Evolutionary conservation across 2,329 filamentous ascomycete species (phyloP).

Genomic region (Myriosclerotinia curreyana): DNA sequence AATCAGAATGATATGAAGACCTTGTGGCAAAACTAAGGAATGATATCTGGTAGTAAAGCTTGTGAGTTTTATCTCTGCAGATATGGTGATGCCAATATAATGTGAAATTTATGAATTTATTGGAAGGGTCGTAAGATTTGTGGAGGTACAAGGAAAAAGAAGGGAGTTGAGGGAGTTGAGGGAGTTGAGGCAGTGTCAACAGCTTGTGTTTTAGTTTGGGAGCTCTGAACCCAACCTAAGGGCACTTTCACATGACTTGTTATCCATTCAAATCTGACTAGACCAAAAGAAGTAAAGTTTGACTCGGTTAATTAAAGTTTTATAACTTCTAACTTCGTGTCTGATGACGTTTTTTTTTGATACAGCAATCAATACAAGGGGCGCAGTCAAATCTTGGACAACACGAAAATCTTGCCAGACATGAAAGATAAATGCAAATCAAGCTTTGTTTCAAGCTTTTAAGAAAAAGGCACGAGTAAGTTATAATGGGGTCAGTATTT

Average conservation of each 20-base stretch:
- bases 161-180: too few species aligned
- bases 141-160: too few species aligned
- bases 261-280: too few species aligned
- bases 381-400: conserved; percentile 18
- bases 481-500: background rate
- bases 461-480: background rate
- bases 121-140: too few species aligned
- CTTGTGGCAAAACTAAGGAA: conserved; percentile 22
- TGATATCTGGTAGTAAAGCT: background rate
- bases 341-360: conserved; percentile 16
- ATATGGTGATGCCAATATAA: conserved; percentile 1
- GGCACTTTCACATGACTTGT: too few species aligned
- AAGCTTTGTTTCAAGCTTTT: conserved; percentile 16
- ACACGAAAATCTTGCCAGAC: conserved; percentile 13
- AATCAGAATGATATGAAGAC: conserved; percentile 21
- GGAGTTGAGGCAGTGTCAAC: conserved; percentile 16
- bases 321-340: too few species aligned
- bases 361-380: conserved; percentile 8
- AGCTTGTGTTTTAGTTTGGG: conserved; percentile 2
- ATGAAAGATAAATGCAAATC: conserved; percentile 19
- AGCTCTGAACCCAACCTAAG: background rate
- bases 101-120: conserved; percentile 15
- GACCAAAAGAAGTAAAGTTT: too few species aligned
- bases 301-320: background rate
- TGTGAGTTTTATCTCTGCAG: background rate